Base-by-base conservation (phyloP, 352 stramenopile genomes). In the Phytophthora crassamura region DNA sequence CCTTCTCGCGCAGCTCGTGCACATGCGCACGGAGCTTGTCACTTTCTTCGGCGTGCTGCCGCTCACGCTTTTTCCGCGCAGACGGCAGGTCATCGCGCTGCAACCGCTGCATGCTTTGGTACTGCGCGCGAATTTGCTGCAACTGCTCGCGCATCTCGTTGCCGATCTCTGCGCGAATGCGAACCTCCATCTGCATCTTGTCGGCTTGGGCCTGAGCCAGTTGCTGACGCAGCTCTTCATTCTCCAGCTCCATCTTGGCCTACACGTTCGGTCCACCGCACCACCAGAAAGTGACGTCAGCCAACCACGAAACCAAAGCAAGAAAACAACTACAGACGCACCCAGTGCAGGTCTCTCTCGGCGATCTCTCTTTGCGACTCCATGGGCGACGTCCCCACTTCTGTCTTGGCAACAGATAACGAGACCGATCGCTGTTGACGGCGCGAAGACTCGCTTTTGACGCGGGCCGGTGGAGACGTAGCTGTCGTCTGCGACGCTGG, bases 91-190 rank as follows among this genome's bases (percentile, higher is more conserved):
- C 52, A 11, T 79, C 75, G 7, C 53, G 49, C n/a, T 77, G 67
- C 47, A 71, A 50, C 11, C 54, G 64, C 28, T 77, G 64, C 20
- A 81, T 89, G 8, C 60, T 67, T 53, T 78, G 69, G 52, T 88
- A 90, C 45, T 86, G 77, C 2, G 63, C 53, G 25, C 81, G 80
- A 64, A 90, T 88, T 25, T 88, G 81, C 67, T 88, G 77, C 36
- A 89, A 69, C 45, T 90, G 82, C 40, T 82, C 62, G 11, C 75
- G 78, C 84, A 89, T 90, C 66, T 90, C 81, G n/a, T 80, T 82
- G 20, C 78, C 85, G n/a, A 91, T 80, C 47, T 89, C 80, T 2
- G 69, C 70, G 7, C 84, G 80, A 58, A 90, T 82, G 22, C 72
- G 69, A 18, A 90, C 71, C 56, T 90, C 81, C 52, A 87, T 78